phyloP scores from a whole-genome alignment of 345 rosid species.

The Linum tenue region DNA sequence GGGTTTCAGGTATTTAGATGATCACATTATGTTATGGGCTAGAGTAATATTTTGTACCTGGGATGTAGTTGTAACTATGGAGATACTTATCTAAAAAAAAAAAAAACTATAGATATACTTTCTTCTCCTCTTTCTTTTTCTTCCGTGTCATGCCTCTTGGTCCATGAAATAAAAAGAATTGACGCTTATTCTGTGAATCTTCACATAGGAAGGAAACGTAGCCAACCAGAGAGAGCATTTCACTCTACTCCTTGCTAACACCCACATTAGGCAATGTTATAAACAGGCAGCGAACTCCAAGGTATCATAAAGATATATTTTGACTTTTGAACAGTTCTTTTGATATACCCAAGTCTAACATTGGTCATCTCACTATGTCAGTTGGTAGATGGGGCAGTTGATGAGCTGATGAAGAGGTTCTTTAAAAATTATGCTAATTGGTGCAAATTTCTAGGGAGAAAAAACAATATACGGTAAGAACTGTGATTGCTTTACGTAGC shows the following conservation, averaged over 20 bases:
- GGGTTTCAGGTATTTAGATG: conserved; percentile 66
- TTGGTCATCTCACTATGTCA: conserved; percentile 24
- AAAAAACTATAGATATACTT: no score
- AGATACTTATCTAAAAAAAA: no score
- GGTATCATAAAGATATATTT: conserved; percentile 32
- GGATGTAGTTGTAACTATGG: no score
- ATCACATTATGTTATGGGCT: neutral
- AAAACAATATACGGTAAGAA: conserved; percentile 62
- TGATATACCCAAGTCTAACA: conserved; percentile 12
- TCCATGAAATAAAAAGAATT: conserved; percentile 1
- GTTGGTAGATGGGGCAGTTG: conserved; percentile 65
- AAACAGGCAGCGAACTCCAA: conserved; percentile 41
- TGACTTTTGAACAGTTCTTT: conserved; percentile 2
- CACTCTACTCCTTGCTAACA: conserved; percentile 73
- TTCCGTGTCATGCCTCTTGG: neutral
- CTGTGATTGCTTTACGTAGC: conserved; percentile 6
- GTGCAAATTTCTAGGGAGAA: conserved; percentile 81
- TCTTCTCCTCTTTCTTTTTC: no score
- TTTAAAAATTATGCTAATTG: conserved; percentile 83
- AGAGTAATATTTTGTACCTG: neutral
- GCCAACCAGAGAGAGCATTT: conserved; percentile 94
- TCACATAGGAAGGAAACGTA: conserved; percentile 65
- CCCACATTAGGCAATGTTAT: conserved; percentile 44
- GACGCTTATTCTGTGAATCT: conserved; percentile 8
- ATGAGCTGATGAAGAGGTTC: conserved; percentile 72